Evolutionary conservation across 2,329 filamentous ascomycete genomes (phyloP), one percentile per base, ranked within the genome.

Genomic region (Xylariales sp.): DNA sequence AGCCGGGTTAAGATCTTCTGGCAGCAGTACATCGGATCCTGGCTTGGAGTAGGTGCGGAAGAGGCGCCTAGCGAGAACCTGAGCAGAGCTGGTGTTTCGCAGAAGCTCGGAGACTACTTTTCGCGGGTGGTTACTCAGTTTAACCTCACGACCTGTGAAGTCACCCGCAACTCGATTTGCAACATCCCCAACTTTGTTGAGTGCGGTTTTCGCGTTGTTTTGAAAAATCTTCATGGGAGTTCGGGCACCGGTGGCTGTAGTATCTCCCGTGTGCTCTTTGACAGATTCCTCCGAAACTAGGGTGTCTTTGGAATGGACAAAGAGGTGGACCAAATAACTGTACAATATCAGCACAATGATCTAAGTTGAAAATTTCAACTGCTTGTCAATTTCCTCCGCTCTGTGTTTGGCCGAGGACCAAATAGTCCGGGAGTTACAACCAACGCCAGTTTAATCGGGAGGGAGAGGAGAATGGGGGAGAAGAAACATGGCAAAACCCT

Each of bases 31-130:
- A 14, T 95, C 85, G 11, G 78, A 79, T 3, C 78, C 86, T 7
- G 82, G 76, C n/a, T 76, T 74, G 11, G 83, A 82, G 56, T 95
- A 88, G 2, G 88, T 94, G 13, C 90, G 83, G 59, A 94, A 96
- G 10, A 97, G 72, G 41, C 93, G 83, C 17, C 91, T 83, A 11
- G 90, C 91, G 13, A 97, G 70, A 0, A 91, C 83, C 55, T 95
- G 88, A 35, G 88, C 83, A 10, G 88, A 85, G 17, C 67, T 62
- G 0, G 85, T 88, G 29, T 72, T 85, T 36, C 79, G 73, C 12
- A 96, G 69, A 12, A 97, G 71, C 43, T 89, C 79, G 3, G 89
- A 64, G 13, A 96, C 81, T 6, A 96, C 88, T 63, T 93, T 89
- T 36, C 86, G 77, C 2, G 90, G 88, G 49, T 95, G 86, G 39